Evolutionary conservation across 2,329 filamentous ascomycete species (phyloP).

Genomic region (Aureobasidium zeae): DNA sequence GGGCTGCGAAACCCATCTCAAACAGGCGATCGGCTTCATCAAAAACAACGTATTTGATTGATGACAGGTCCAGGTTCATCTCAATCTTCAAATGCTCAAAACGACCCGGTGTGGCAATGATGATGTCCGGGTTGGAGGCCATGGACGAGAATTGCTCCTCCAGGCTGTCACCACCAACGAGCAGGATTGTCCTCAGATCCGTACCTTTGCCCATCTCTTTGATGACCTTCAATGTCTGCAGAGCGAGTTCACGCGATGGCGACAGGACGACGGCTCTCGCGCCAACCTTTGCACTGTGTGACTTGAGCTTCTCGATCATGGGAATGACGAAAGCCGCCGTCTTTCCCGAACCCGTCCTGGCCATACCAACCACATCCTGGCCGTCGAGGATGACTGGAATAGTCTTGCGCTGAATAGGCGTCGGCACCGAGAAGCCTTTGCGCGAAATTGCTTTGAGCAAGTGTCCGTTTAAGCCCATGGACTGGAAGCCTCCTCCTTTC

Average conservation of each 20-base stretch:
- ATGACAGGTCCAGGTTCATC: conserved; percentile 85
- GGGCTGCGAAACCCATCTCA: conserved; percentile 95
- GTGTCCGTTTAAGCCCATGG: conserved; percentile 77
- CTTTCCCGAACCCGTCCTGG: conserved; percentile 95
- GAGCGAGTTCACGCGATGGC: conserved; percentile 83
- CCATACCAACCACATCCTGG: conserved; percentile 98
- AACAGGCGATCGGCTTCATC: conserved; percentile 96
- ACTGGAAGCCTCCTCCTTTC: conserved; percentile 93
- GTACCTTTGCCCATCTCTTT: conserved; percentile 89
- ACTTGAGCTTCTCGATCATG: conserved; percentile 89
- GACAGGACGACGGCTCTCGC: conserved; percentile 81
- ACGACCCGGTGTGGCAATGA: conserved; percentile 81
- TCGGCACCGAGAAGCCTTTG: conserved; percentile 93
- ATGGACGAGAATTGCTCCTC: conserved; percentile 93
- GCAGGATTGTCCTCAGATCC: conserved; percentile 77
- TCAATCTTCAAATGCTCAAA: conserved; percentile 96
- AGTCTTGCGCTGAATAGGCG: conserved; percentile 93
- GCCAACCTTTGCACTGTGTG: conserved; percentile 78
- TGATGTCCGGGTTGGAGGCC: conserved; percentile 89
- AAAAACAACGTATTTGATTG: conserved; percentile 88
- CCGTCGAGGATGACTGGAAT: conserved; percentile 84
- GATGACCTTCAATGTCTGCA: conserved; percentile 92
- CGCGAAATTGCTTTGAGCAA: conserved; percentile 83
- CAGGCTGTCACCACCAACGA: conserved; percentile 90
- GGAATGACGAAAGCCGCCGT: conserved; percentile 97